Evolutionary conservation across 257 asterid genomes (phyloP).

Genomic region (Craterostigma plantagineum): DNA sequence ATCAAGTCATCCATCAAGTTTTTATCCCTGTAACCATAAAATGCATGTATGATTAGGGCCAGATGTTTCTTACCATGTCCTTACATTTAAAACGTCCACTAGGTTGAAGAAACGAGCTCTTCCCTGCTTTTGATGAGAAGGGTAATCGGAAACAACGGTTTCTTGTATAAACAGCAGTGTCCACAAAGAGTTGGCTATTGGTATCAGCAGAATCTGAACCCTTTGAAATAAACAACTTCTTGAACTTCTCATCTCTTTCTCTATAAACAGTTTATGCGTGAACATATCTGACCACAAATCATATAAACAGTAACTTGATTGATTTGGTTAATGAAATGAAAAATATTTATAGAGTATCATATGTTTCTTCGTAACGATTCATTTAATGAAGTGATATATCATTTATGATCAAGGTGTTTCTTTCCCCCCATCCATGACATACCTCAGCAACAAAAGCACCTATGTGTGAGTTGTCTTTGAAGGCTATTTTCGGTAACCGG

Average conservation of each 20-base stretch:
- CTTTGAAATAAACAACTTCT: slow-evolving; percentile 49
- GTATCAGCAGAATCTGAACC: slow-evolving; percentile 33
- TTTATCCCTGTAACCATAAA: slow-evolving; percentile 6
- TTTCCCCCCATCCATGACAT: slow-evolving; percentile 9
- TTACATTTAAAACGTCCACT: slow-evolving; percentile 85
- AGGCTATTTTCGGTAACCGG: slow-evolving; percentile 67
- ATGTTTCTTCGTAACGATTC: too few species aligned
- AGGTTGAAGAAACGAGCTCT: slow-evolving; percentile 60
- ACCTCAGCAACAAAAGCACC: slow-evolving; percentile 97
- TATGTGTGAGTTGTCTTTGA: slow-evolving; percentile 79
- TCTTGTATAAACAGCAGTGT: slow-evolving; percentile 88
- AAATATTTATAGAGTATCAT: too few species aligned
- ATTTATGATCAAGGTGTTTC: neutral
- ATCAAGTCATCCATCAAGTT: neutral
- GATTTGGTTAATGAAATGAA: too few species aligned
- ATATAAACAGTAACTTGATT: neutral
- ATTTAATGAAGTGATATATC: too few species aligned
- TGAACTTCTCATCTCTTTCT: slow-evolving; percentile 39
- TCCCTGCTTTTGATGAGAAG: slow-evolving; percentile 91
- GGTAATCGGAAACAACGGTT: slow-evolving; percentile 91
- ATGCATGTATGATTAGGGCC: neutral
- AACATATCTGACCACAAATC: slow-evolving; percentile 44
- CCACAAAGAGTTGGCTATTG: slow-evolving; percentile 49
- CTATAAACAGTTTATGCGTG: slow-evolving; percentile 44
- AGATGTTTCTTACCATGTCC: slow-evolving; percentile 47